A percentile compares a stretch with the other conserved stretches of the same genome.
These are phyloP conservation scores for Blastobotrys muscicola DNA, from an alignment of 805 yeast genomes.

Conservation along the genomic window DNA sequence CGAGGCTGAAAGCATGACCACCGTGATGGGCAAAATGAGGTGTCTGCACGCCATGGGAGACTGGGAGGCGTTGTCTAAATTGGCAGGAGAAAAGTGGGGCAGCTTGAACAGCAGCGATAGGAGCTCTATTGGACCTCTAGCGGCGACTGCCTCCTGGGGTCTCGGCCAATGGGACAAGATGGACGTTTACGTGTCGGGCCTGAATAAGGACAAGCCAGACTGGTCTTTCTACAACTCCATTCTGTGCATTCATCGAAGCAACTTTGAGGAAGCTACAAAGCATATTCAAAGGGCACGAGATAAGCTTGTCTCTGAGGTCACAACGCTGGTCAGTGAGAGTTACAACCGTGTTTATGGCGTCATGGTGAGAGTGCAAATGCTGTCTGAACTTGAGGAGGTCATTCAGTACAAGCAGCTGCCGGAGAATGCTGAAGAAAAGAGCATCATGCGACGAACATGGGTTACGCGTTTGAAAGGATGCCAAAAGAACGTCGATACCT, in stretches of 20 bases:
- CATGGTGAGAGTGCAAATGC: slow-evolving; percentile 93
- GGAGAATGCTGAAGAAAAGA: slow-evolving; percentile 70
- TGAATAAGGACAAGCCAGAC: slow-evolving; percentile 78
- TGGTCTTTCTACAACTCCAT: slow-evolving; percentile 92
- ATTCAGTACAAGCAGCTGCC: slow-evolving; percentile 81
- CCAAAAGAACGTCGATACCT: slow-evolving; percentile 92
- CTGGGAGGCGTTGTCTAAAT: slow-evolving; percentile 84
- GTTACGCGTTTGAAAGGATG: slow-evolving; percentile 85
- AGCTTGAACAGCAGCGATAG: slow-evolving; percentile 57
- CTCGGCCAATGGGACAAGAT: slow-evolving; percentile 93
- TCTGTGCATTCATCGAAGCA: slow-evolving; percentile 72
- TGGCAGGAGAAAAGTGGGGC: slow-evolving; percentile 83
- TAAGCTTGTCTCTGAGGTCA: slow-evolving; percentile 80
- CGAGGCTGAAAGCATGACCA: slow-evolving; percentile 41
- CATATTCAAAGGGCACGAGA: slow-evolving; percentile 84
- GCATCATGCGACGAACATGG: slow-evolving; percentile 84
- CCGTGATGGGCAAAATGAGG: slow-evolving; percentile 96
- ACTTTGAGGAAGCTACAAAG: slow-evolving; percentile 68
- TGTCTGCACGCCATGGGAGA: slow-evolving; percentile 96
- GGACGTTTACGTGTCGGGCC: slow-evolving; percentile 81
- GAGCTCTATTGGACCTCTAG: slow-evolving; percentile 87
- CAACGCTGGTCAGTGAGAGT: slow-evolving; percentile 91
- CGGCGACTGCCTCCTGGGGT: slow-evolving; percentile 99
- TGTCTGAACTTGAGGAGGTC: slow-evolving; percentile 93
- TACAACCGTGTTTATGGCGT: slow-evolving; percentile 95